Evolutionary conservation across 352 stramenopile species (phyloP), one percentile per base, ranked within the genome.

Genomic region (Globisporangium orthogonon): DNA sequence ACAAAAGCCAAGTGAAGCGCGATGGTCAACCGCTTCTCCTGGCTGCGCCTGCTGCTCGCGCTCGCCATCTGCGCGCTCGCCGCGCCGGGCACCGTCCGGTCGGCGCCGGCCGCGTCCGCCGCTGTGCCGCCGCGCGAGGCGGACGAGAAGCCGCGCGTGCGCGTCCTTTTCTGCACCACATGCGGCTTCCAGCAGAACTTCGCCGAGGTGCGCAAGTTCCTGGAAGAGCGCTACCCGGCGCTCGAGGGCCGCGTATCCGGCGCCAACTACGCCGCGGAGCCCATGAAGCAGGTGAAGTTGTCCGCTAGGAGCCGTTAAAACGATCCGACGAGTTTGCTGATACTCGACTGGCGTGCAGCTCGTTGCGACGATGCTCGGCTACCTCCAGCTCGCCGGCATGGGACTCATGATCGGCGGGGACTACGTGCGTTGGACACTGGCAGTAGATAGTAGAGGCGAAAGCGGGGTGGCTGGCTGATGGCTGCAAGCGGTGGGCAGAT

Each of bases 141-240:
- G 37, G 7, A 43, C 4, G 7, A 10, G 10, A 4, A 17, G 37
- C 37, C 37, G 37, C 7, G 11, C 37, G 73, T 93, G 43, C 74
- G 66, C 54, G 64, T 93, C 37, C 63, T 66, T 35, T 90, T 73
- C 66, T 93, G 83, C 60, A 81, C 79, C 46, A 76, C 83, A 51
- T 93, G 83, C 62, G 83, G 83, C 55, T 93, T 87, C 70, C 66
- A 79, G 61, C 78, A 91, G 55, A 93, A 90, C 69, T 93, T 87
- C 56, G 43, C 68, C 18, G 73, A 93, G 59, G 70, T 91, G 35
- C 83, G 83, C 60, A 71, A 66, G 45, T 78, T 74, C 55, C 50
- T 93, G 47, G 83, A 89, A 65, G 70, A 90, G 44, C 84, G 75
- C 40, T 91, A 89, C 56, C 83, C 83, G 1, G 80, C 89, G 54